Base-by-base conservation (phyloP, 1,284 basidiomycete species). In the Ceratobasidium sp. region DNA sequence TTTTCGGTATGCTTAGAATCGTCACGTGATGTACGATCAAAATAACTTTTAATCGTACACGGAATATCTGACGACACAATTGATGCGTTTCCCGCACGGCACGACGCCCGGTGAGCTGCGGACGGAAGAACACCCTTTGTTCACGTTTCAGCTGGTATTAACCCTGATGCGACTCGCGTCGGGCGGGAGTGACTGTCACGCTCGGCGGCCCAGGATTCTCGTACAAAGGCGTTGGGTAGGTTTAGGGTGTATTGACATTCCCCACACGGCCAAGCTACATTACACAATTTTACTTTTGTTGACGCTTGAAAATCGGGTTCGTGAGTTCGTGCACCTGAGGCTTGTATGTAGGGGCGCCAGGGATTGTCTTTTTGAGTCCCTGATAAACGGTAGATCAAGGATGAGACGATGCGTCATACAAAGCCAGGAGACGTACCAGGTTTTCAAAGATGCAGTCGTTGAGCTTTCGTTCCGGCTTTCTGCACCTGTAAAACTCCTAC, bases 391-490 rank as follows among this genome's bases (percentile, higher is more conserved):
- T 17, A 22, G 65, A 34, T 60, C 25, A 38, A 60, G 71, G 25
- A 53, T 20, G 38, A 20, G n/a, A 69, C n/a, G 17, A n/a, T 57
- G 27, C 35, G 43, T 15, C 70, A 27, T 22, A 57, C 13, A 40
- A 27, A 57, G 54, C 42, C 6, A 62, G 7, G 12, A 13, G 49
- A 83, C 89, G 74, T 73, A 94, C 93, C 73, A 99, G 85, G 80
- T 98, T 98, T 80, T 96, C 91, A 76, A 98, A 96, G 82, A 98
- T 93, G 82, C 97, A 99, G 73, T 89, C 83, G 84, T 99, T 99
- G 68, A 99, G 85, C 69, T 87, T 80, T 73, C 90, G 89, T 80
- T 99, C 97, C 29, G 89, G 89, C 79, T 94, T 91, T 74, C 96
- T 89, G 80, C 97, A 99, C 50, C 85, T 85, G 78, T 92, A 91